Percentiles rank a stretch among this genome's conserved stretches.
phyloP scores from a whole-genome alignment of 1,284 basidiomycete species.

The Pseudozyma tsukubaensis region DNA sequence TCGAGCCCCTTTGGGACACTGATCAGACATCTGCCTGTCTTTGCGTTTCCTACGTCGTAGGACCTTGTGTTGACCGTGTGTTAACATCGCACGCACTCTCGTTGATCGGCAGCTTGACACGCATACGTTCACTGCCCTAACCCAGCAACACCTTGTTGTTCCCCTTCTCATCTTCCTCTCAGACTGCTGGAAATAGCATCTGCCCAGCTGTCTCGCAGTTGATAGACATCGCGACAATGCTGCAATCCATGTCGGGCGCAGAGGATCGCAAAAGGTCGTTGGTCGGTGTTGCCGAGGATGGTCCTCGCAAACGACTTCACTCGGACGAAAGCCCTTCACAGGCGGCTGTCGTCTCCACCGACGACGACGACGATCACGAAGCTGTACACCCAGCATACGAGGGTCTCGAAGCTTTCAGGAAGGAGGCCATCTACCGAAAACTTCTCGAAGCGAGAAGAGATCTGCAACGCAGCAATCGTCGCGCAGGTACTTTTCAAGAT shows the following conservation, averaged over 20 bases:
- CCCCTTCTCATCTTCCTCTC: neutral
- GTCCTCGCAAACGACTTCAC: slow-evolving; percentile 46
- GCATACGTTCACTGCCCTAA: neutral
- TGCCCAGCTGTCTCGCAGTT: neutral
- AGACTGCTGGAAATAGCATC: neutral
- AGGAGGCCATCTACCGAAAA: slow-evolving; percentile 64
- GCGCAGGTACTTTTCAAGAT: slow-evolving; percentile 20
- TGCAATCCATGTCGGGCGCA: slow-evolving; percentile 39
- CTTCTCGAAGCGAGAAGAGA: slow-evolving; percentile 59
- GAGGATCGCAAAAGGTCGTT: slow-evolving; percentile 59
- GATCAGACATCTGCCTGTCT: too few relatives aligned
- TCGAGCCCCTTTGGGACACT: too few relatives aligned
- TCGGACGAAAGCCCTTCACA: slow-evolving; percentile 20
- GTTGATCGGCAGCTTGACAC: too few relatives aligned
- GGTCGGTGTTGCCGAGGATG: slow-evolving; percentile 26
- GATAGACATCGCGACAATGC: slow-evolving; percentile 17
- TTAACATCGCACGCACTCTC: too few relatives aligned
- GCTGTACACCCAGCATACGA: slow-evolving; percentile 31
- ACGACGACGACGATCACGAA: slow-evolving; percentile 37
- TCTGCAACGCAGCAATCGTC: slow-evolving; percentile 40
- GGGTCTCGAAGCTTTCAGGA: slow-evolving; percentile 55
- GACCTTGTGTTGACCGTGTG: too few relatives aligned
- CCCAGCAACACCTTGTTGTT: neutral
- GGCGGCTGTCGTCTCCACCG: slow-evolving; percentile 27
- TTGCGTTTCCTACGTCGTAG: too few relatives aligned